Evolutionary conservation across 495 filamentous ascomycete genomes (phyloP), one percentile per base, ranked within the genome.

Genomic region (Tirmania nivea): DNA sequence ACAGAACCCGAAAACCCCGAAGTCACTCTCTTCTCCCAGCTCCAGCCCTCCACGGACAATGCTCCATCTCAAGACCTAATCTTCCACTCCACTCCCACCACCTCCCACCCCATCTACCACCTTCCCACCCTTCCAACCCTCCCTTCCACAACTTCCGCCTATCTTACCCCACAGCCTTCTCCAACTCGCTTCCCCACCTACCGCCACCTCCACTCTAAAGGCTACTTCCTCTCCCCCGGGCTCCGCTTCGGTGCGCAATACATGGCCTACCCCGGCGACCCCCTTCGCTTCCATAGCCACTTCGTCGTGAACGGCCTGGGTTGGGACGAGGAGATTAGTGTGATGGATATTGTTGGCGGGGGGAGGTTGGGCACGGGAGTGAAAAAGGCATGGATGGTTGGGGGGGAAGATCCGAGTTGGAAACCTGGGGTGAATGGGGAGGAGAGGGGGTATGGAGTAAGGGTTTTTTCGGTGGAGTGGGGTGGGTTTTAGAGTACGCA

Each of bases 191-290:
- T 78, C 54, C 72, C 78, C 9, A 67, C 87, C n/a, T 84, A 78
- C 69, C 75, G 73, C 14, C 79, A 90, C 63, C 73, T 96, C 17
- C 87, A 95, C 60, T 68, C 73, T 8, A 69, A 75, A 12, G 81
- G 79, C 36, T 97, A 94, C 66, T 97, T 81, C 69, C 75, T 92
- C 39, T 83, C 82, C 45, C 92, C 90, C 1, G 90, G 92, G 9
- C 72, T 97, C 34, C 84, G 90, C 25, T 97, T 97, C 61, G 90
- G 90, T 35, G 92, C 86, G 61, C 79, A 94, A 63, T 94, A 86
- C 68, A 81, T 83, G 54, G 87, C 88, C 1, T 96, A 97, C 62
- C 90, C 90, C 0, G 92, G 92, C 35, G 90, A 97, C 66, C 84
- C 90, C 0, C 69, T 96, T 31, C 81, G 92, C 10, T 97, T 89